Conservation (phyloP, 2,329 filamentous ascomycete genomes). For the Epichloe bromicola region DNA sequence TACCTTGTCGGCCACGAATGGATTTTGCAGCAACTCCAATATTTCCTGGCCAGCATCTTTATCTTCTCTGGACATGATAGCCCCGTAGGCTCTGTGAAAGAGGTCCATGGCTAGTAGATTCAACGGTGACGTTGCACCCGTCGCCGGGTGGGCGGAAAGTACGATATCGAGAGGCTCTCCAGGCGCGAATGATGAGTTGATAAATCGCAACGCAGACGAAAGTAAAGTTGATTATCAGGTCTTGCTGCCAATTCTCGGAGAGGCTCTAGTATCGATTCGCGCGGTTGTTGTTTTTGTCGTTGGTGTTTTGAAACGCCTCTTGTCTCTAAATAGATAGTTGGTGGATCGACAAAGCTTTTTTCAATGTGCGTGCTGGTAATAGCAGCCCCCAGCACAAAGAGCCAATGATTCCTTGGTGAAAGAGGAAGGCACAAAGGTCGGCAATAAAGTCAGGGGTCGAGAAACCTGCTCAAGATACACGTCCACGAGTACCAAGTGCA, state of each 20-base stretch:
- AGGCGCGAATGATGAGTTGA: neutral
- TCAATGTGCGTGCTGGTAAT: neutral
- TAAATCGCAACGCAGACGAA: neutral
- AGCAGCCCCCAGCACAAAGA: neutral
- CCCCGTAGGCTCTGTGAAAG: neutral
- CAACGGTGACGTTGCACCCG: neutral
- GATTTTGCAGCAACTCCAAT: slow-evolving; percentile 35
- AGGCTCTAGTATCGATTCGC: neutral
- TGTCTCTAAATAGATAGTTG: neutral
- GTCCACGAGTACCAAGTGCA: neutral
- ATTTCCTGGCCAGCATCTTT: slow-evolving; percentile 28
- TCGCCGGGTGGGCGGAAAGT: neutral
- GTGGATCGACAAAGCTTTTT: neutral
- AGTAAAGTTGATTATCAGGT: neutral
- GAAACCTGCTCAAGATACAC: neutral
- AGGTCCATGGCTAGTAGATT: neutral
- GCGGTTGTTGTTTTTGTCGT: neutral
- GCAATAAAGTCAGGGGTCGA: neutral
- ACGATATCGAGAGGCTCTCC: neutral
- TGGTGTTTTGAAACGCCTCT: neutral
- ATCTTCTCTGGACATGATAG: slow-evolving; percentile 1
- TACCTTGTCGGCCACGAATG: slow-evolving; percentile 25
- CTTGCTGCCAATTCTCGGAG: neutral
- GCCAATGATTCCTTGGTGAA: neutral
- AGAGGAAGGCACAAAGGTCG: neutral